phyloP scores from a whole-genome alignment of 2,329 filamentous ascomycete genomes.

The Botrytis porri region DNA sequence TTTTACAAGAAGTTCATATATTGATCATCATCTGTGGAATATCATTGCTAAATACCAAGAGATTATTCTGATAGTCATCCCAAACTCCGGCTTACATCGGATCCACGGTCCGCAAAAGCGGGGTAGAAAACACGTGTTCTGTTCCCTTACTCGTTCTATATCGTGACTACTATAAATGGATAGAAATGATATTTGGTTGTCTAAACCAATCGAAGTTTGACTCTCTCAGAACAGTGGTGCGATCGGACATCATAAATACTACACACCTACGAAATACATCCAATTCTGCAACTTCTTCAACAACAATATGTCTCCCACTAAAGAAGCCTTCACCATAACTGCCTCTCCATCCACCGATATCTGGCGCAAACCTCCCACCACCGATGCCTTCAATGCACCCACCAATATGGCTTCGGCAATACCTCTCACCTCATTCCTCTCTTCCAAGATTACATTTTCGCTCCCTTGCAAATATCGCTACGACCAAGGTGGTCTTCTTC shows the following conservation, averaged over 20 bases:
- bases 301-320: conserved; percentile 3
- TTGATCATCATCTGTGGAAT: too few species aligned
- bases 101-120: background rate
- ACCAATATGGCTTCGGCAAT: background rate
- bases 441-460: conserved; percentile 5
- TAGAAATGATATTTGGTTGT: background rate
- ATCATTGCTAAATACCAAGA: background rate
- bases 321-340: conserved; percentile 9
- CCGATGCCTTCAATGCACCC: conserved; percentile 15
- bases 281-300: too few species aligned
- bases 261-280: background rate
- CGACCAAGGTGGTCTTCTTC: conserved; percentile 18
- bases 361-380: conserved; percentile 19
- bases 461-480: conserved; percentile 10
- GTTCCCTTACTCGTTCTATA: background rate
- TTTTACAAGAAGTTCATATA: too few species aligned
- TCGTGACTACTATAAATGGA: background rate
- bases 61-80: too few species aligned
- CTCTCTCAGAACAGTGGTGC: background rate
- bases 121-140: background rate
- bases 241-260: background rate
- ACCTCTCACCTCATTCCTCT: conserved; percentile 6
- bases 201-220: background rate
- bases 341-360: conserved; percentile 5
- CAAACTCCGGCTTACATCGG: background rate